These are phyloP conservation scores for Malus hybrid DNA, from an alignment of 331 rosid species.

Conservation along the genomic window DNA sequence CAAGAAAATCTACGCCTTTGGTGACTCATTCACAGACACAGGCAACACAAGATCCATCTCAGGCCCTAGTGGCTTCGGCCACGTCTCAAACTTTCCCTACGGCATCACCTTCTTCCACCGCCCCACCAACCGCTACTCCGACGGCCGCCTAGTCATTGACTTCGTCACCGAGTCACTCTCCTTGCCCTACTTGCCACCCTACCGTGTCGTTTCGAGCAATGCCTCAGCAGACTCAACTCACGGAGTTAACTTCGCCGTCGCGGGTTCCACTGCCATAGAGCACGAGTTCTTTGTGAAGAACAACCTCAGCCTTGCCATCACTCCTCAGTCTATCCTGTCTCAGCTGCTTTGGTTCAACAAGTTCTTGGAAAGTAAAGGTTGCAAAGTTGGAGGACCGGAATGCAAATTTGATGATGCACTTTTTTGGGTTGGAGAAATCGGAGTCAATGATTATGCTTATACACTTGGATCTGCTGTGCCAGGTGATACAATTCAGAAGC, in stretches of 20 bases:
- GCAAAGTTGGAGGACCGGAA: slow-evolving; percentile 18
- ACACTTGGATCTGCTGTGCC: slow-evolving; percentile 56
- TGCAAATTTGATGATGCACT: slow-evolving; percentile 59
- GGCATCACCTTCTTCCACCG: slow-evolving; percentile 77
- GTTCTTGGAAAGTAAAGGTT: slow-evolving; percentile 43
- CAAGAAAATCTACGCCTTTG: slow-evolving; percentile 73
- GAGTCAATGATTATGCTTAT: slow-evolving; percentile 97
- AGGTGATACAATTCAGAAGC: slow-evolving; percentile 44
- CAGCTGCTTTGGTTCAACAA: slow-evolving; percentile 75
- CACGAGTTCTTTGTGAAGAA: slow-evolving; percentile 65
- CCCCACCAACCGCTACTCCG: slow-evolving; percentile 81
- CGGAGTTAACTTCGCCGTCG: slow-evolving; percentile 90
- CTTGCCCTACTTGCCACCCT: slow-evolving; percentile 66
- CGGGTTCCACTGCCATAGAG: slow-evolving; percentile 79
- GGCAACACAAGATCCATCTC: slow-evolving; percentile 64
- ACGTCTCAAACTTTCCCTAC: slow-evolving; percentile 66
- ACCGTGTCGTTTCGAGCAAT: slow-evolving; percentile 25
- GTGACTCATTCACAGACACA: slow-evolving; percentile 93
- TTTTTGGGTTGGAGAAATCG: slow-evolving; percentile 96
- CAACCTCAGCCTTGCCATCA: slow-evolving; percentile 59
- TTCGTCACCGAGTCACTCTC: slow-evolving; percentile 64
- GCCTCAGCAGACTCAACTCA: slow-evolving; percentile 17
- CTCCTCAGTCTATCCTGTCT: slow-evolving; percentile 70
- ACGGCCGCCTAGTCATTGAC: slow-evolving; percentile 86
- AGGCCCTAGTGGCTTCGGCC: slow-evolving; percentile 81